phyloP scores from a whole-genome alignment of 768 basidiomycete species.

The Tricholoma hemisulphureum region DNA sequence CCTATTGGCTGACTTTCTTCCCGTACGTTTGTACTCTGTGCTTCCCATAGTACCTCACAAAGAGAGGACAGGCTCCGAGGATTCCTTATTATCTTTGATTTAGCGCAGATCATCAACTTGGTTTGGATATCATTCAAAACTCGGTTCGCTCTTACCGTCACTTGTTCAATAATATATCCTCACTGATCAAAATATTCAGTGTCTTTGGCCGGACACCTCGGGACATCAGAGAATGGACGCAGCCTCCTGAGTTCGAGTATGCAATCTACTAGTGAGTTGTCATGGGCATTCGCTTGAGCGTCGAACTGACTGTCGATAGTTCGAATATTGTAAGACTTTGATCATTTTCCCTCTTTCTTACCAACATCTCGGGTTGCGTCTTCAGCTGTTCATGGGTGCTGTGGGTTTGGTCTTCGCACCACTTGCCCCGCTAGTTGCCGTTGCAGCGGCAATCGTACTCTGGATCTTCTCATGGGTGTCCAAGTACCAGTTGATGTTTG shows the following conservation, averaged over 20 bases:
- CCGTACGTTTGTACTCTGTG: slow-evolving; percentile 55
- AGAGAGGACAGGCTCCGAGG: slow-evolving; percentile 70
- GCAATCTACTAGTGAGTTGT: slow-evolving; percentile 73
- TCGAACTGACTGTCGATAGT: slow-evolving; percentile 26
- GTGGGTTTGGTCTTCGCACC: slow-evolving; percentile 94
- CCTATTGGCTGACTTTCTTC: slow-evolving; percentile 93
- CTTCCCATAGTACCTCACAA: background rate
- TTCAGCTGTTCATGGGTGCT: slow-evolving; percentile 83
- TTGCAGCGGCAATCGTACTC: slow-evolving; percentile 81
- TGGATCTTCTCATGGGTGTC: slow-evolving; percentile 87
- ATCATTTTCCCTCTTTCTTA: background rate
- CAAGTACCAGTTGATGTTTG: slow-evolving; percentile 98
- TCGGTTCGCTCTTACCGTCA: slow-evolving; percentile 43
- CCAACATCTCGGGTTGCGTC: background rate
- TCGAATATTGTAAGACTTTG: slow-evolving; percentile 50
- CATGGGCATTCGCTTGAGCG: slow-evolving; percentile 7
- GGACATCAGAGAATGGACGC: slow-evolving; percentile 86
- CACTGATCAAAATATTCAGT: slow-evolving; percentile 32
- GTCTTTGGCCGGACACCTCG: slow-evolving; percentile 86
- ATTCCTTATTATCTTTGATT: slow-evolving; percentile 90
- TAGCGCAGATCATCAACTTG: slow-evolving; percentile 93
- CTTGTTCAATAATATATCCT: background rate
- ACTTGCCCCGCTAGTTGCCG: slow-evolving; percentile 83
- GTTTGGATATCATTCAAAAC: slow-evolving; percentile 84
- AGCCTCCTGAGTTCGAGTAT: slow-evolving; percentile 88